phyloP scores from a whole-genome alignment of 176 grass and related monocot species.

The Triticum dicoccoides region DNA sequence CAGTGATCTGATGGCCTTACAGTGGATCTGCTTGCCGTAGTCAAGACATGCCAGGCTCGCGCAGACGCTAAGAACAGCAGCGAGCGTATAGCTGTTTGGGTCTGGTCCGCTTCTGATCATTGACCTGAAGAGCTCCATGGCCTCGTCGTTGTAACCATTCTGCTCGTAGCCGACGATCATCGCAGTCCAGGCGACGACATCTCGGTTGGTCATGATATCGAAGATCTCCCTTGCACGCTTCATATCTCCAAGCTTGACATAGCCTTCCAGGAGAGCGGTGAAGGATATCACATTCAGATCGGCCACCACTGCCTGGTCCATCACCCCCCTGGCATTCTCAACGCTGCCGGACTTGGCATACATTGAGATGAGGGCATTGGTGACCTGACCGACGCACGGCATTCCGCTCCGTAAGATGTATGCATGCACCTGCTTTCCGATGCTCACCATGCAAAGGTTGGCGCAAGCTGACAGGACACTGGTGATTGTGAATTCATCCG shows the following conservation, averaged over 20 bases:
- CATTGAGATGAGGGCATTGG: slow-evolving; percentile 71
- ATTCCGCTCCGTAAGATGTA: slow-evolving; percentile 44
- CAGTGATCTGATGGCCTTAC: slow-evolving; percentile 64
- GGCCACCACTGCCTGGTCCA: slow-evolving; percentile 33
- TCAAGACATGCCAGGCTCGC: slow-evolving; percentile 67
- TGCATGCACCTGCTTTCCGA: slow-evolving; percentile 63
- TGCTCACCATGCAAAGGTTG: slow-evolving; percentile 39
- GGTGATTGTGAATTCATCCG: slow-evolving; percentile 54
- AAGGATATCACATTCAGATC: slow-evolving; percentile 86
- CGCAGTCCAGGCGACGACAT: slow-evolving; percentile 94
- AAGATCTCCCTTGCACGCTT: slow-evolving; percentile 70
- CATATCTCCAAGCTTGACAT: slow-evolving; percentile 71
- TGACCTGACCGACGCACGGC: slow-evolving; percentile 36
- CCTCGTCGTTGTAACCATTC: slow-evolving; percentile 73
- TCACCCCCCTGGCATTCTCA: slow-evolving; percentile 50
- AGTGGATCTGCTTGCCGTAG: slow-evolving; percentile 85
- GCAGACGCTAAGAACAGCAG: slow-evolving; percentile 70
- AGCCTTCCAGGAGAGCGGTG: slow-evolving; percentile 91
- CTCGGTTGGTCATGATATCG: slow-evolving; percentile 59
- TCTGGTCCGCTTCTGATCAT: slow-evolving; percentile 69
- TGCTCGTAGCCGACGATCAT: slow-evolving; percentile 92
- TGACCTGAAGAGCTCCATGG: slow-evolving; percentile 64
- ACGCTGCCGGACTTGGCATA: slow-evolving; percentile 64
- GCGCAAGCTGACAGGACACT: slow-evolving; percentile 57
- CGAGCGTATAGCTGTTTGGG: slow-evolving; percentile 79